Evolutionary conservation across 331 rosid genomes (phyloP).

Genomic region (Spiraea crenata): DNA sequence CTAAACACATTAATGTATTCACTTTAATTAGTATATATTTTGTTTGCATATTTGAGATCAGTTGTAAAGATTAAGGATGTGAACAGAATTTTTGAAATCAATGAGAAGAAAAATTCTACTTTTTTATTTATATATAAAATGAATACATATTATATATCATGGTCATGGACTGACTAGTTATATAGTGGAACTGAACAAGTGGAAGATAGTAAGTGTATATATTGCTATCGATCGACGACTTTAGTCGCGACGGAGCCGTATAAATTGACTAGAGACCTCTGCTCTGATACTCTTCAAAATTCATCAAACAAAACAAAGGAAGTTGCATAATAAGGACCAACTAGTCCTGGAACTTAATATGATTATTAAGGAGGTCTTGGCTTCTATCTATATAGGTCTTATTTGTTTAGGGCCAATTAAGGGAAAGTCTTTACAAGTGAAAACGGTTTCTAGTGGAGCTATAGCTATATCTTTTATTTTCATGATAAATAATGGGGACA

Average conservation of each 20-base stretch:
- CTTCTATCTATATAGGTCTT: background rate
- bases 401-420: too few relatives aligned
- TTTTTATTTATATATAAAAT: background rate
- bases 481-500: too few relatives aligned
- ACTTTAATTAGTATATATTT: background rate
- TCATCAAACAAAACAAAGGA: too few relatives aligned
- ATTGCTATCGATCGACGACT: background rate
- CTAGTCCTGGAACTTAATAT: background rate
- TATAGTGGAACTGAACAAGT: too few relatives aligned
- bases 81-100: background rate
- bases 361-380: background rate
- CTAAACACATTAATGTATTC: too few relatives aligned
- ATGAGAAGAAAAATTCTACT: background rate
- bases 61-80: constrained; percentile 1
- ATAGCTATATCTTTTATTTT: too few relatives aligned
- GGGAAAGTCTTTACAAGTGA: constrained; percentile 1
- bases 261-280: background rate
- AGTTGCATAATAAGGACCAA: background rate
- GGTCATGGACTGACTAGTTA: too few relatives aligned
- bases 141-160: too few relatives aligned
- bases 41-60: background rate
- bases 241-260: background rate
- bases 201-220: background rate
- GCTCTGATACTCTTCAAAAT: background rate
- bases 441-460: background rate